These are phyloP conservation scores for Backusella australiensis DNA, from an alignment of 192 early-diverging fungal genomes.

Conservation along the genomic window DNA sequence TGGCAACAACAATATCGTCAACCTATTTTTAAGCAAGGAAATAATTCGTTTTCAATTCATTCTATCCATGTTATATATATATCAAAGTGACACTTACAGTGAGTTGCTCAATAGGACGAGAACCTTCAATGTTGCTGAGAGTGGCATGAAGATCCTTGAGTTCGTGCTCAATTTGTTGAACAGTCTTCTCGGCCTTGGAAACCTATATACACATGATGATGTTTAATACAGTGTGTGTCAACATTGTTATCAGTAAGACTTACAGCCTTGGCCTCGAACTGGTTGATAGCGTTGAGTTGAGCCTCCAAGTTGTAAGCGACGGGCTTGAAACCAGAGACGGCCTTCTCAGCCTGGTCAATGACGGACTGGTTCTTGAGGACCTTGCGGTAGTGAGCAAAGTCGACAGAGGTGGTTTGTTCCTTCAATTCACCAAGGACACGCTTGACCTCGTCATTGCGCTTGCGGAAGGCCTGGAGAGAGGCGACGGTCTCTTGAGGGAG, in stretches of 20 bases:
- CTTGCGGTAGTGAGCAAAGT: slow-evolving; percentile 86
- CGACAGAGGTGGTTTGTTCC: slow-evolving; percentile 77
- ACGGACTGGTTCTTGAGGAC: slow-evolving; percentile 90
- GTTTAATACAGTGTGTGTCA: not conserved
- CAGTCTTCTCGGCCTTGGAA: slow-evolving; percentile 79
- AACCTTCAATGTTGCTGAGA: slow-evolving; percentile 88
- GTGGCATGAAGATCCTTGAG: slow-evolving; percentile 86
- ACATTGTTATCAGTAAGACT: slow-evolving; percentile 11
- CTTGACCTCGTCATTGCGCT: slow-evolving; percentile 89
- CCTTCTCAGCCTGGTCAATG: slow-evolving; percentile 88
- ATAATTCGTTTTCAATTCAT: not conserved
- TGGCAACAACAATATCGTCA: slow-evolving; percentile 92
- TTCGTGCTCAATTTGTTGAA: slow-evolving; percentile 81
- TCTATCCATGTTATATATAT: not conserved
- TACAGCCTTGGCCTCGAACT: slow-evolving; percentile 79
- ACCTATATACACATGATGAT: slow-evolving; percentile 46
- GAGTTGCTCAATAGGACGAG: slow-evolving; percentile 91
- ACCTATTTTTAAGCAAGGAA: slow-evolving; percentile 43
- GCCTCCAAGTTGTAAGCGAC: slow-evolving; percentile 78
- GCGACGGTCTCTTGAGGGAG: slow-evolving; percentile 88
- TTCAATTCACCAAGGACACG: slow-evolving; percentile 80
- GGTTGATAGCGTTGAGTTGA: slow-evolving; percentile 81
- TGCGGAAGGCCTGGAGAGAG: slow-evolving; percentile 87
- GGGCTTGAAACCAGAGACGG: slow-evolving; percentile 77
- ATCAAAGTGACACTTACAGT: slow-evolving; percentile 58